These are phyloP conservation scores for Cyclostephanos invisitatus DNA, from an alignment of 108 stramenopile genomes.

Conservation along the genomic window DNA sequence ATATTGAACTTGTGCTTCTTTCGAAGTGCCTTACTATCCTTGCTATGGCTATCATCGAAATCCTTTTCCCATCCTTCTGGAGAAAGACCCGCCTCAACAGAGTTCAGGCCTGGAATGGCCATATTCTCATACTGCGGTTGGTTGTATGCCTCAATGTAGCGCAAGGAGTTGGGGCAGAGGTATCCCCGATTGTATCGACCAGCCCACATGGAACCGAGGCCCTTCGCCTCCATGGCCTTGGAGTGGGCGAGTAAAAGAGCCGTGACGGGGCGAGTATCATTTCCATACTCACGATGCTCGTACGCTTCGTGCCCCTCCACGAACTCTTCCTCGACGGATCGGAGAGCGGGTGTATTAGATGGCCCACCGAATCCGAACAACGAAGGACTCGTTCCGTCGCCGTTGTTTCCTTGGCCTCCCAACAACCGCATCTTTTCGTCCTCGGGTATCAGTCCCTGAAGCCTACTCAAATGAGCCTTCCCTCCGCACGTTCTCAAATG, in stretches of 20 bases:
- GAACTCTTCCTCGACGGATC: conserved; percentile 41
- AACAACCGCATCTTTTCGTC: conserved; percentile 9
- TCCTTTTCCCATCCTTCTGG: conserved; percentile 53
- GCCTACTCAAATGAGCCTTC: conserved; percentile 51
- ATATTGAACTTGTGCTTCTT: conserved; percentile 46
- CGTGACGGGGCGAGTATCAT: conserved; percentile 65
- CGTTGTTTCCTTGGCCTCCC: conserved; percentile 7
- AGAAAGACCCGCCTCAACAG: conserved; percentile 52
- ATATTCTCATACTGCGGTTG: conserved; percentile 62
- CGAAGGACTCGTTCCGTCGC: conserved; percentile 4
- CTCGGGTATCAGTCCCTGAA: conserved; percentile 46
- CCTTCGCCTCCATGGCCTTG: conserved; percentile 65
- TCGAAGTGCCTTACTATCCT: conserved; percentile 36
- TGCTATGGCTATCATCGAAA: conserved; percentile 29
- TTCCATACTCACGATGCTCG: conserved; percentile 75
- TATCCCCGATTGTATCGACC: conserved; percentile 76
- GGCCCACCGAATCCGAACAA: background rate
- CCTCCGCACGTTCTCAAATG: conserved; percentile 77
- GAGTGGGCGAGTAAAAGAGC: conserved; percentile 72
- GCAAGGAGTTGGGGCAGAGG: conserved; percentile 71
- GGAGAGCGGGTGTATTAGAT: conserved; percentile 13
- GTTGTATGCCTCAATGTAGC: conserved; percentile 61
- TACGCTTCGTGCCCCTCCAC: conserved; percentile 44
- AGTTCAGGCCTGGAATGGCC: conserved; percentile 66
- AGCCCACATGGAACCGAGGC: conserved; percentile 83